These are phyloP conservation scores for Kurtzmaniella quercitrusa DNA, from an alignment of 1,139 yeast species.

Conservation along the genomic window DNA sequence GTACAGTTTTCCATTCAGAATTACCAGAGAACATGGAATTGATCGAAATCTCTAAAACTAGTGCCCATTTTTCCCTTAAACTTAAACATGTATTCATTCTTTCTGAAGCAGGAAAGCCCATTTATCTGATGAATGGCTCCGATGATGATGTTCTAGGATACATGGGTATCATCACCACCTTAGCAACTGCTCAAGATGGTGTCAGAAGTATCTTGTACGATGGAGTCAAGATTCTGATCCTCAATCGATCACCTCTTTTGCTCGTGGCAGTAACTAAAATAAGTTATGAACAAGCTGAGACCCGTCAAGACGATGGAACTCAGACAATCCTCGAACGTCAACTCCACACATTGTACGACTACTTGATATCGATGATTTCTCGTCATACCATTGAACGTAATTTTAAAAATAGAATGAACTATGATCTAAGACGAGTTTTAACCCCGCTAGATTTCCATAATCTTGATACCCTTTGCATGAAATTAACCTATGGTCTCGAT, in stretches of 20 bases:
- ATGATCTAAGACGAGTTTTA: conserved; percentile 73
- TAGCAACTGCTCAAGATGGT: conserved; percentile 49
- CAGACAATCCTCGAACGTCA: conserved; percentile 50
- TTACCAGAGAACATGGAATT: conserved; percentile 7
- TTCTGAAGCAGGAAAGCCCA: conserved; percentile 93
- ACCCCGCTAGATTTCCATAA: conserved; percentile 67
- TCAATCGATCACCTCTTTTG: conserved; percentile 65
- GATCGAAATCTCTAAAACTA: conserved; percentile 21
- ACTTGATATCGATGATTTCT: conserved; percentile 75
- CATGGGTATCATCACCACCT: conserved; percentile 69
- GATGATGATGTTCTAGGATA: conserved; percentile 71
- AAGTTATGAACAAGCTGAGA: conserved; percentile 22
- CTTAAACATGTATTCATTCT: conserved; percentile 74
- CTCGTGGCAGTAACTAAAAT: conserved; percentile 67
- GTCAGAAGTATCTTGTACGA: conserved; percentile 24
- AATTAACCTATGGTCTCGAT: conserved; percentile 36
- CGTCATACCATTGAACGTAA: conserved; percentile 67
- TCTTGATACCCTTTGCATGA: conserved; percentile 57
- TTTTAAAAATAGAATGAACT: conserved; percentile 70
- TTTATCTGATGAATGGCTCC: conserved; percentile 74
- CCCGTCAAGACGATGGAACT: conserved; percentile 18
- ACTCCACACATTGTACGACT: conserved; percentile 70
- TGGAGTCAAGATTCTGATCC: conserved; percentile 51
- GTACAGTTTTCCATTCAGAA: conserved; percentile 1
- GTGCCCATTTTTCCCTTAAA: conserved; percentile 33